These are phyloP conservation scores for Actinomortierella ambigua DNA, from an alignment of 371 early-diverging fungal genomes.

Conservation along the genomic window DNA sequence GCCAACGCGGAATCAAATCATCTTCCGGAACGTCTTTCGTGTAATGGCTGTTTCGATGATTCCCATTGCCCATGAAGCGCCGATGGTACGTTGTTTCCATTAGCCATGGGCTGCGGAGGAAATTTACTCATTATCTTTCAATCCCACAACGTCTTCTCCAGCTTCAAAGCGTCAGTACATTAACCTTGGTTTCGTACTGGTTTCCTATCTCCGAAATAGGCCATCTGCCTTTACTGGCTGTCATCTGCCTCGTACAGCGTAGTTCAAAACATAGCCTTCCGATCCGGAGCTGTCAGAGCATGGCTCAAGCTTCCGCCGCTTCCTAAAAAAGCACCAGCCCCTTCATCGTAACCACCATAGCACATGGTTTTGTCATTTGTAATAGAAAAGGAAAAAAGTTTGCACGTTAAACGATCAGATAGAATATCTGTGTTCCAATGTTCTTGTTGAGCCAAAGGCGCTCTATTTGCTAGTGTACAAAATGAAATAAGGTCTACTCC, in stretches of 20 bases:
- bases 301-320: constrained; percentile 36
- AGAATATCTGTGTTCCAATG: too few relatives aligned
- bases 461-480: too few relatives aligned
- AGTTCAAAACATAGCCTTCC: constrained; percentile 60
- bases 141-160: too few relatives aligned
- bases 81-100: constrained; percentile 54
- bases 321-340: constrained; percentile 9
- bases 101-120: too few relatives aligned
- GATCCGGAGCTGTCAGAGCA: constrained; percentile 23
- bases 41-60: constrained; percentile 64
- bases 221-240: constrained; percentile 67
- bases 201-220: constrained; percentile 20
- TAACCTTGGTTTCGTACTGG: too few relatives aligned
- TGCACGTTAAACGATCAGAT: too few relatives aligned
- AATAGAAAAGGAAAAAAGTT: too few relatives aligned
- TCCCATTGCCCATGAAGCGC: constrained; percentile 73
- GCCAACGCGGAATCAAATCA: constrained; percentile 52
- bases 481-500: too few relatives aligned
- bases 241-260: constrained; percentile 68
- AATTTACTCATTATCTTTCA: too few relatives aligned
- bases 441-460: too few relatives aligned
- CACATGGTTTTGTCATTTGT: too few relatives aligned
- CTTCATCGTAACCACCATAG: constrained; percentile 1
- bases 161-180: too few relatives aligned
- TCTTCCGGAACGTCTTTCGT: constrained; percentile 61